Conservation (phyloP, 306 rosid genomes). For the Pterocarpus santalinus region DNA sequence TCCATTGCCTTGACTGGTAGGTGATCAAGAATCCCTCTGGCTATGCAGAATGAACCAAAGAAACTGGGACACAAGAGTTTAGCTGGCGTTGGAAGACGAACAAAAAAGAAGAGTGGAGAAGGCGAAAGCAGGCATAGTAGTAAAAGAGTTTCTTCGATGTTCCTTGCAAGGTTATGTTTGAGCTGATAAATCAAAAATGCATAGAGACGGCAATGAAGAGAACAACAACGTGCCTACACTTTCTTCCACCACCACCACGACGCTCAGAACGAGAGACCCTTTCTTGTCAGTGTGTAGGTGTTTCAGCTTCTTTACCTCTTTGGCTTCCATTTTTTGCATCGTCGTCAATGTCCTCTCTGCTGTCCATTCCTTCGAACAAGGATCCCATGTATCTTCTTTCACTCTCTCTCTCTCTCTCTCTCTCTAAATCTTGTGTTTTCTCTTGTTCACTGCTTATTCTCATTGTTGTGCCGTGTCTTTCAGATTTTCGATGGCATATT, state of each 20-base stretch:
- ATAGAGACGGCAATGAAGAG: no score
- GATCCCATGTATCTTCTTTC: constrained; percentile 63
- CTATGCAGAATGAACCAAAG: no score
- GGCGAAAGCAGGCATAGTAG: no score
- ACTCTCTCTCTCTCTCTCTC: neutral
- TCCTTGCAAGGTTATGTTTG: no score
- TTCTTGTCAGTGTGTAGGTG: constrained; percentile 62
- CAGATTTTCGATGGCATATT: constrained; percentile 85
- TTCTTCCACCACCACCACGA: neutral
- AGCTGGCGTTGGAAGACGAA: no score
- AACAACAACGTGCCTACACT: no score
- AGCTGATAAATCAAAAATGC: no score
- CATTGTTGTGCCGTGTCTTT: neutral
- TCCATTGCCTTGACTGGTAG: no score
- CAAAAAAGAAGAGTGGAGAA: no score
- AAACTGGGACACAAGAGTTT: no score
- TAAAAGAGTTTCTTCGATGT: no score
- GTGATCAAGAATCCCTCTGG: no score
- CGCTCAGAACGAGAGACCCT: constrained; percentile 50
- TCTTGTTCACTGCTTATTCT: neutral
- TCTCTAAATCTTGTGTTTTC: neutral
- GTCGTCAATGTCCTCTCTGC: constrained; percentile 73
- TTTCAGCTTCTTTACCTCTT: constrained; percentile 69
- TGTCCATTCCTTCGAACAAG: constrained; percentile 62
- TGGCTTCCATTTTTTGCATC: constrained; percentile 74